Conservation (phyloP, 805 yeast species). For the Yueomyces sinensis region DNA sequence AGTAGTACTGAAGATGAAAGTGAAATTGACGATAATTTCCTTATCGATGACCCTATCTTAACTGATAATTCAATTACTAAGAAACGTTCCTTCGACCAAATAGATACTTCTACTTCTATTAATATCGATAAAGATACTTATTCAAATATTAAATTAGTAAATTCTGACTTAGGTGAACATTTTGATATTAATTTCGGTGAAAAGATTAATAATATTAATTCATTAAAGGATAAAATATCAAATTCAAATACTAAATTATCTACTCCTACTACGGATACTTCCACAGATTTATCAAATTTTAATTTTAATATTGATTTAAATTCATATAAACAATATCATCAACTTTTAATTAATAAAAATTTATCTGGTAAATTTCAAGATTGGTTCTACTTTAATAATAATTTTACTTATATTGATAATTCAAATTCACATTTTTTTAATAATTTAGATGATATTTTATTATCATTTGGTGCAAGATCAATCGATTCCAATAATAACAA, state of each 20-base stretch:
- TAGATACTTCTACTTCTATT: no score
- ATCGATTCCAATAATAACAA: no score
- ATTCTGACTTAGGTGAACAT: conserved; percentile 11
- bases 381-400: conserved; percentile 16
- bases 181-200: conserved; percentile 5
- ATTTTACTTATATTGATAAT: conserved; percentile 1
- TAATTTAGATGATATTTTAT: no score
- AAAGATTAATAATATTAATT: conserved; percentile 3
- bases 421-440: no score
- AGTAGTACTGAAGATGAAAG: neutral
- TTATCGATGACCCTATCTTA: no score
- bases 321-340: conserved; percentile 4
- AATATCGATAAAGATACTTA: no score
- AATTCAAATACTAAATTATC: conserved; percentile 1
- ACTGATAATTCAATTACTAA: no score
- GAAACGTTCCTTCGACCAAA: no score
- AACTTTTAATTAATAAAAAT: conserved; percentile 9
- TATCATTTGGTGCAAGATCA: no score
- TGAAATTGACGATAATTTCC: conserved; percentile 1
- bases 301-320: neutral
- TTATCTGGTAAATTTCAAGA: conserved; percentile 13
- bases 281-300: neutral
- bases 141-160: no score
- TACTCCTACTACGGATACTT: no score
- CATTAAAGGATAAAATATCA: conserved; percentile 2